Evolutionary conservation across 2,329 filamentous ascomycete species (phyloP), one percentile per base, ranked within the genome.

Genomic region (Colletotrichum tropicicola): DNA sequence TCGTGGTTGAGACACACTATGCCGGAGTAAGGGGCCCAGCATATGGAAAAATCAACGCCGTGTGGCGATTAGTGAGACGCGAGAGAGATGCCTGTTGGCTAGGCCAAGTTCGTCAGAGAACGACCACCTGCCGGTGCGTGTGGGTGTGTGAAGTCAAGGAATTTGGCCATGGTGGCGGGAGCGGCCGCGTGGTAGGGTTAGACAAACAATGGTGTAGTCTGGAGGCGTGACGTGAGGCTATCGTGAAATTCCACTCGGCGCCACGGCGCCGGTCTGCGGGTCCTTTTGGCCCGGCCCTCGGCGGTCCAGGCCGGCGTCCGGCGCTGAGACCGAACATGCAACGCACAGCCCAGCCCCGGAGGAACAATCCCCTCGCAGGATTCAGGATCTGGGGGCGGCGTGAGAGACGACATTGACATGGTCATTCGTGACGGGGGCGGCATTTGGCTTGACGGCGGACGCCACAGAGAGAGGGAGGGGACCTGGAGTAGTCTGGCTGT

Each of bases 61-160:
- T 25, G 48, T 61, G 61, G 61, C 57, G 35, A 61, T 30, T 49
- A 35, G 57, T 54, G 54, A 54, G 45, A 63, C 45, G 45, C 28
- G 27, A 13, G 35, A 28, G 21, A 61, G 17, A 32, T 49, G 44
- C 23, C 23, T 15, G 6, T 17, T 35, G 27, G 41, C 17, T 17
- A 23, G 41, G 23, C 54, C n/a, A 43, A 8, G 17, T 35, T 48
- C 25, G 17, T 32, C 30, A 13, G 25, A n/a, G n/a, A n/a, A n/a
- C n/a, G n/a, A n/a, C 10, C 10, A 21, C n/a, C 28, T 35, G 58
- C 37, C 35, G 3, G 2, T 9, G 13, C 9, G 21, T 19, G 39
- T 43, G 39, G n/a, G 19, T 13, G 27, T 27, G 25, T 27, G 35
- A 10, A 25, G 35, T 21, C 23, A 4, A 23, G 21, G 9, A 25